Evolutionary conservation across 176 grass and related monocot genomes (phyloP).

Genomic region (Oryza rufipogon): DNA sequence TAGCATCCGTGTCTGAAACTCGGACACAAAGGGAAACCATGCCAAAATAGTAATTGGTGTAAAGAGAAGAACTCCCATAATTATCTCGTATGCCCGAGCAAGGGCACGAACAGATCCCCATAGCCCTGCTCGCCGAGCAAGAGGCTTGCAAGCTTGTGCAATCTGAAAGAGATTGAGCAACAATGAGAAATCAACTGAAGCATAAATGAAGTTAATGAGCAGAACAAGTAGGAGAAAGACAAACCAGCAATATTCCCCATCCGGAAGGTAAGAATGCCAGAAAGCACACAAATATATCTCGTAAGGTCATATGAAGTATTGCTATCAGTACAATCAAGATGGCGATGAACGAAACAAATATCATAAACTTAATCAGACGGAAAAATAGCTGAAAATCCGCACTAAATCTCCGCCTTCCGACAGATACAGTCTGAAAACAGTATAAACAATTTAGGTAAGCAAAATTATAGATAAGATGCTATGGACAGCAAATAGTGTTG

Average conservation of each 20-base stretch:
- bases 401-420: constrained; percentile 78
- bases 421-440: constrained; percentile 71
- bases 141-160: constrained; percentile 70
- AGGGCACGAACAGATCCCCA: constrained; percentile 87
- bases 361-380: constrained; percentile 89
- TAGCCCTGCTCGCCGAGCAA: constrained; percentile 47
- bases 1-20: constrained; percentile 90
- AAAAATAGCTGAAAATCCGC: constrained; percentile 87
- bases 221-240: constrained; percentile 34
- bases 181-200: constrained; percentile 16
- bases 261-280: constrained; percentile 88
- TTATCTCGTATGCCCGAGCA: constrained; percentile 78
- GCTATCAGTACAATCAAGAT: constrained; percentile 69
- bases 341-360: constrained; percentile 71
- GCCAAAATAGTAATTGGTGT: constrained; percentile 73
- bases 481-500: neutral
- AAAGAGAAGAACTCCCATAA: constrained; percentile 75
- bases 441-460: constrained; percentile 27
- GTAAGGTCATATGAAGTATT: constrained; percentile 73
- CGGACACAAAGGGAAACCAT: constrained; percentile 91
- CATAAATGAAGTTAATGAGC: constrained; percentile 12
- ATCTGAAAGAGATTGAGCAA: constrained; percentile 53
- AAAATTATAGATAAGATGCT: neutral
- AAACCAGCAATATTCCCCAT: constrained; percentile 87
- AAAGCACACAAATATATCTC: constrained; percentile 77